Conservation (phyloP, 768 basidiomycete species). For the Serendipita vermifera region DNA sequence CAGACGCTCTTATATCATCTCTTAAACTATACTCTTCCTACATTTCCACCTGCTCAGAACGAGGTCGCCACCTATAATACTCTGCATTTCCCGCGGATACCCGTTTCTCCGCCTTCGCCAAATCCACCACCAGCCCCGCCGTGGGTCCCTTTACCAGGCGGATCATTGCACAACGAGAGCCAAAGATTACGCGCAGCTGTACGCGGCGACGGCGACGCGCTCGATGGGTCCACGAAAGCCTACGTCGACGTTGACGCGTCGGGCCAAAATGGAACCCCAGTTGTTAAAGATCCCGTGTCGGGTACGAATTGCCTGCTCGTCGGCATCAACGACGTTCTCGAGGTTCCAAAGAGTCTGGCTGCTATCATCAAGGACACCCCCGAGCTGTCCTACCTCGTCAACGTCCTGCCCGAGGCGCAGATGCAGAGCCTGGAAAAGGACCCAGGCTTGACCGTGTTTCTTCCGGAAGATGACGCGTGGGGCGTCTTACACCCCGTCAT, state of each 20-base stretch:
- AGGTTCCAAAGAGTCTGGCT: conserved; percentile 66
- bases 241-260: conserved; percentile 66
- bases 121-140: conserved; percentile 65
- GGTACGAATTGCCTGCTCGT: conserved; percentile 68
- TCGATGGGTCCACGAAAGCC: too few relatives aligned
- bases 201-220: conserved; percentile 30
- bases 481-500: conserved; percentile 62
- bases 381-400: conserved; percentile 59
- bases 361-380: conserved; percentile 42
- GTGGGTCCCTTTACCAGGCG: conserved; percentile 76
- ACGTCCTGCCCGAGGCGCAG: conserved; percentile 52
- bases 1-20: conserved; percentile 93
- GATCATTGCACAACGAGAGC: conserved; percentile 64
- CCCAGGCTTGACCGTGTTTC: conserved; percentile 72
- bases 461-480: conserved; percentile 81
- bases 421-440: conserved; percentile 46
- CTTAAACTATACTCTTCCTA: conserved; percentile 61
- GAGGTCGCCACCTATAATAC: conserved; percentile 38
- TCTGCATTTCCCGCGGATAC: conserved; percentile 54
- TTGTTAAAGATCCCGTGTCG: conserved; percentile 43
- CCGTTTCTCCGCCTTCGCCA: conserved; percentile 45
- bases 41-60: conserved; percentile 29
- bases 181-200: conserved; percentile 62
- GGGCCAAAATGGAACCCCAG: conserved; percentile 57
- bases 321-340: conserved; percentile 61